phyloP scores from a whole-genome alignment of 2,329 filamentous ascomycete genomes.

The Ophiostoma populinum region DNA sequence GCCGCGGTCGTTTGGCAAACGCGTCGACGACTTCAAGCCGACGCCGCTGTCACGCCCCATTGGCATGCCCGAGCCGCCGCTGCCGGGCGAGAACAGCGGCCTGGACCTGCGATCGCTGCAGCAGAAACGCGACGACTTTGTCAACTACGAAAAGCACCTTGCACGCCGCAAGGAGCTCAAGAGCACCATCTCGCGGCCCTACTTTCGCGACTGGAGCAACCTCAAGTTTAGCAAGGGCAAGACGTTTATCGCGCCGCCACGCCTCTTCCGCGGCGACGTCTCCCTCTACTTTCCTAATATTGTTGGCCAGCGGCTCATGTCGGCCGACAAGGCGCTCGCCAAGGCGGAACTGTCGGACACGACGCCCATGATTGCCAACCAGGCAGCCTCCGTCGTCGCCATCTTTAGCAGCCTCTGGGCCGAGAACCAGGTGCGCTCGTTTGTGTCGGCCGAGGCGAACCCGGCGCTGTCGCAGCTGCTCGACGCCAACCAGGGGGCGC shows the following conservation, averaged over 20 bases:
- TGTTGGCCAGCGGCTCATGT: conserved; percentile 57
- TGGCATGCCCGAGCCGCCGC: conserved; percentile 58
- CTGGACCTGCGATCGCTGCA: conserved; percentile 48
- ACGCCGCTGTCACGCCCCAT: conserved; percentile 55
- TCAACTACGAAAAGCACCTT: conserved; percentile 72
- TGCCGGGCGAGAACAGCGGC: conserved; percentile 66
- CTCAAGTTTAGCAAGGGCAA: conserved; percentile 73
- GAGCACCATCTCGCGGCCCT: conserved; percentile 63
- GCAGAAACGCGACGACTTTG: conserved; percentile 62
- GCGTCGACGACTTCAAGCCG: conserved; percentile 36
- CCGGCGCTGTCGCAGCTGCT: conserved; percentile 49
- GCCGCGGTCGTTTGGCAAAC: conserved; percentile 41
- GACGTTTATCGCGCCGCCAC: conserved; percentile 69
- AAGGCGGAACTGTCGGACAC: conserved; percentile 55
- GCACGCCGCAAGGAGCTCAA: conserved; percentile 51
- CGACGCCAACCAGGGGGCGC: conserved; percentile 24
- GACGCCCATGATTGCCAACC: conserved; percentile 42
- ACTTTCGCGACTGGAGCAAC: conserved; percentile 92
- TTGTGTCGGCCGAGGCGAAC: conserved; percentile 48
- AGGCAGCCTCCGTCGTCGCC: conserved; percentile 54
- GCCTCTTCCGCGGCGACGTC: conserved; percentile 66
- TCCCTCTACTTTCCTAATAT: conserved; percentile 92
- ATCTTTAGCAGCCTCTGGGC: conserved; percentile 79
- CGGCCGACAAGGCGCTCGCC: conserved; percentile 24
- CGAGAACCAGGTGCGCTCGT: conserved; percentile 59